A percentile compares a stretch with the other conserved stretches of the same genome.
Conservation (phyloP, 2,329 filamentous ascomycete species). For the Penicillium aurantiogriseum region DNA sequence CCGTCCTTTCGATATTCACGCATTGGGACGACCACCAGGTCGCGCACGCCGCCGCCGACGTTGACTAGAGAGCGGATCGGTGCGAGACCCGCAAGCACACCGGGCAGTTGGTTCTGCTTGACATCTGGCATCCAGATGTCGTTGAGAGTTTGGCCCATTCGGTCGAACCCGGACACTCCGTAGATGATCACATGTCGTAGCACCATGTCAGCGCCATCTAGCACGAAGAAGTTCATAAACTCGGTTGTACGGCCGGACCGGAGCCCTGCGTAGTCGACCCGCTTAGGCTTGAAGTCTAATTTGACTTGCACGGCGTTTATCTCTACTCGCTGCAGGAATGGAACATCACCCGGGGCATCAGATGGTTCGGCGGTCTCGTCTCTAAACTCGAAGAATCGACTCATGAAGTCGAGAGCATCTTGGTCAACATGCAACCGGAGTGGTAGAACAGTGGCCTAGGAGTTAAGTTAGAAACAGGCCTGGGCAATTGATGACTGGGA, state of each 20-base stretch:
- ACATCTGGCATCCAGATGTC: slow-evolving; percentile 97
- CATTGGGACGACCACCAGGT: slow-evolving; percentile 86
- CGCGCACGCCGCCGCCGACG: slow-evolving; percentile 79
- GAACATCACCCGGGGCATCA: slow-evolving; percentile 65
- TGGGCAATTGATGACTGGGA: background rate
- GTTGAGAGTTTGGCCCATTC: slow-evolving; percentile 83
- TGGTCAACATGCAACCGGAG: slow-evolving; percentile 93
- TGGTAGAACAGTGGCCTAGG: slow-evolving; percentile 68
- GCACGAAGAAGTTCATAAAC: slow-evolving; percentile 96
- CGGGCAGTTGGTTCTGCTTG: slow-evolving; percentile 80
- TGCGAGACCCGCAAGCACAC: slow-evolving; percentile 82
- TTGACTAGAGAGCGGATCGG: slow-evolving; percentile 89
- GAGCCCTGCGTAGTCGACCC: slow-evolving; percentile 91
- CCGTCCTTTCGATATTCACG: slow-evolving; percentile 93
- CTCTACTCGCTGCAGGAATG: slow-evolving; percentile 88
- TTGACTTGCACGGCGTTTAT: slow-evolving; percentile 79
- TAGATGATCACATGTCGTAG: slow-evolving; percentile 90
- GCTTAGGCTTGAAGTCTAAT: slow-evolving; percentile 95
- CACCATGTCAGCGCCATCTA: slow-evolving; percentile 83
- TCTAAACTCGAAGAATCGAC: slow-evolving; percentile 96
- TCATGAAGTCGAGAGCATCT: slow-evolving; percentile 95
- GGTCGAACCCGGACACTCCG: slow-evolving; percentile 85
- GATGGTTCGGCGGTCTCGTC: slow-evolving; percentile 62
- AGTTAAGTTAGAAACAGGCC: slow-evolving; percentile 13
- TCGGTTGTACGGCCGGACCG: slow-evolving; percentile 92